phyloP scores from a whole-genome alignment of 106 monocot genomes.

The Dendrobium nobile region DNA sequence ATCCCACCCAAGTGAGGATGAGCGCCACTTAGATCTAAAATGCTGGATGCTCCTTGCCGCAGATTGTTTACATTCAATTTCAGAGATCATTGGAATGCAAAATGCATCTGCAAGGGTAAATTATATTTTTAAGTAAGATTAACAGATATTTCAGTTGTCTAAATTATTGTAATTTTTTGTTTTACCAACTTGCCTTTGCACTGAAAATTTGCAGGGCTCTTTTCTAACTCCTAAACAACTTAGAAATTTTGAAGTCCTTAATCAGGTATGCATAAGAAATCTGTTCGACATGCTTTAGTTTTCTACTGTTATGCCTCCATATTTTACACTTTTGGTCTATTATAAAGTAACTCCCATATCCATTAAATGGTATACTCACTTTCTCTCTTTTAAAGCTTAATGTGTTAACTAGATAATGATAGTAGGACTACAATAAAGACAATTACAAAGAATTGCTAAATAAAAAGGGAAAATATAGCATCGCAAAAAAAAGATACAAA shows the following conservation, averaged over 20 bases:
- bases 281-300: neutral
- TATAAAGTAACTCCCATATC: neutral
- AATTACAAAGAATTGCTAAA: too few species aligned
- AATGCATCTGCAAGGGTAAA: slow-evolving; percentile 41
- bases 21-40: slow-evolving; percentile 84
- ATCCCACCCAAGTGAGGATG: slow-evolving; percentile 88
- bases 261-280: slow-evolving; percentile 47
- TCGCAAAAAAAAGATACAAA: too few species aligned
- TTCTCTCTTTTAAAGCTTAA: too few species aligned
- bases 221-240: slow-evolving; percentile 48
- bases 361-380: neutral
- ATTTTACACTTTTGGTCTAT: neutral
- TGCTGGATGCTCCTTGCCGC: slow-evolving; percentile 99
- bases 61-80: slow-evolving; percentile 78
- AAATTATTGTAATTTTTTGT: slow-evolving; percentile 3
- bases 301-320: neutral
- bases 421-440: too few species aligned
- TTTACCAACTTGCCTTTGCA: neutral
- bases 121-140: neutral
- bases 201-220: slow-evolving; percentile 47
- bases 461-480: too few species aligned
- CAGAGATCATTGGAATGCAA: slow-evolving; percentile 32
- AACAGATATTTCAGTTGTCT: neutral
- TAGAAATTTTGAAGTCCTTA: slow-evolving; percentile 68
- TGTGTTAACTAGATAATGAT: too few species aligned